Base-by-base conservation (phyloP, 805 yeast genomes). In the Candida berthetii region DNA sequence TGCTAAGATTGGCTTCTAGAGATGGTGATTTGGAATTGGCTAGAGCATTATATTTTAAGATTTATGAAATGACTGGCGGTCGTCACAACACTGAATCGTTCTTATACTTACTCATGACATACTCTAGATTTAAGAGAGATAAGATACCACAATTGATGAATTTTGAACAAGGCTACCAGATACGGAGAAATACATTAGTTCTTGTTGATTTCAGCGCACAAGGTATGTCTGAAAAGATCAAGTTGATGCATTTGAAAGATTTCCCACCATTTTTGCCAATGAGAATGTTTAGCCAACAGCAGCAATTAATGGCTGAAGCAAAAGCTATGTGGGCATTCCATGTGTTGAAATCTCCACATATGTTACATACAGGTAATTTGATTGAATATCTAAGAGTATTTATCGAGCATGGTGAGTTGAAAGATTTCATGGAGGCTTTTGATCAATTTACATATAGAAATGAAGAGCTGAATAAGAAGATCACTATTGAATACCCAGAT, bases 11-110 rank as follows among this genome's bases (percentile, higher is more conserved):
- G 37, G 78, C 93, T n/a, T 82, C 88, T 0, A 69, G 70, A 44
- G 89, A 89, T 53, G 93, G 95, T 0, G 96, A 90, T 57, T 61
- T 85, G 16, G 66, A 78, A 6, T 65, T 87, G 35, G 69, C 86
- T 1, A 70, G 98, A 50, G 87, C 91, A 0, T 57, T 85, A 29
- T 84, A 74, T 59, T 61, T 65, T 42, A 71, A 70, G 46, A 65
- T 74, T 43, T 60, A 64, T 44, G 64, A 65, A 40, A 54, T 68
- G 64, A 63, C 40, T 3, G 18, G 37, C 10, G 24, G n/a, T 7
- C 31, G 40, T 15, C 42, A 43, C 7, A 47, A 42, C 2, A 37
- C 42, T 3, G 51, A 49, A 4, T 17, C 24, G 29, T 44, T 50
- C 35, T 41, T 42, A 9, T 72, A 69, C 39, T 57, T 79, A 40